Base-by-base conservation (phyloP, 1,284 basidiomycete genomes). In the Microbotryum silenes-acaulis region DNA sequence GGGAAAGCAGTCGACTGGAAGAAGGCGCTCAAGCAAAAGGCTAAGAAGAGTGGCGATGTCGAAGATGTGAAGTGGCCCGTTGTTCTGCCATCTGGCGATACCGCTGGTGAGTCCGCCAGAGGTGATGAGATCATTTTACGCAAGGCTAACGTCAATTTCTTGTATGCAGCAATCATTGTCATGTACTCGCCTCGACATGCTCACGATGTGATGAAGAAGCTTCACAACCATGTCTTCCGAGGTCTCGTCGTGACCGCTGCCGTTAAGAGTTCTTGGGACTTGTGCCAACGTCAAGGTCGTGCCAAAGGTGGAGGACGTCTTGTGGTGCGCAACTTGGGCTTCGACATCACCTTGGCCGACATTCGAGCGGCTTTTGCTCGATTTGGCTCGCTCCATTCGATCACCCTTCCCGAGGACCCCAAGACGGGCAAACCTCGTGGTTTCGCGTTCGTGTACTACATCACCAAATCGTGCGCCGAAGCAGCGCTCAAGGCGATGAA, bases 381-480 rank as follows among this genome's bases (percentile, higher is more conserved):
- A 0, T 87, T 86, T 69, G 93, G 93, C 0, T 88, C 91, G 0
- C 85, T 97, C 27, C 81, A 92, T 74, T 88, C 88, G 3, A 85
- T 97, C 64, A 83, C 87, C 66, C 85, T 97, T 16, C 92, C 91
- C 1, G 66, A 68, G 31, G 69, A 72, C 50, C 68, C 72, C 21
- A 73, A 63, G 45, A 74, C 74, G 76, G 82, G 82, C 25, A 59
- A 59, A 21, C 61, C 61, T 4, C 86, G 89, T 69, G 93, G 94
- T 0, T 98, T 96, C 71, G 94, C 91, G 0, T 97, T 98, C 72
- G 86, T 97, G 16, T 97, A 92, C 91, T 92, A 91, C 82, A 77
- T 92, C 65, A 86, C 85, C 66, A 85, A 83, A 71, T 86, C 87
- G 64, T 89, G 93, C 72, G 93, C 92, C 4, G 87, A 91, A 73